Evolutionary conservation across 1,139 yeast genomes (phyloP).

Genomic region (Magnusiomyces ingens): DNA sequence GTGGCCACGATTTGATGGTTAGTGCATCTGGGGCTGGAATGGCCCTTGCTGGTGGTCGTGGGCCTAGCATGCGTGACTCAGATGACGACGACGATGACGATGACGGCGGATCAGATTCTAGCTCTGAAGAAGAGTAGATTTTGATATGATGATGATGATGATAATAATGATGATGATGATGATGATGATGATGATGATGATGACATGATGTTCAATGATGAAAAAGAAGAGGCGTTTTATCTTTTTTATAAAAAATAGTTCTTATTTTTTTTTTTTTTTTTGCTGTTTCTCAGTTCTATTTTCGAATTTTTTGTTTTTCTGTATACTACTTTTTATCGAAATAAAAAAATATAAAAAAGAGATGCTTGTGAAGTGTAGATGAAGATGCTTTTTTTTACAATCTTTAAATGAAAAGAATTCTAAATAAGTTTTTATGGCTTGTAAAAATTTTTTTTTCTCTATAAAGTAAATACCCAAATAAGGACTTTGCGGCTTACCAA

Average conservation of each 20-base stretch:
- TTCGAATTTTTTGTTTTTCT: too few species aligned
- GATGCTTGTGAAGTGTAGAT: not conserved
- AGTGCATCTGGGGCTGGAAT: conserved; percentile 45
- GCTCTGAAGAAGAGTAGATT: conserved; percentile 11
- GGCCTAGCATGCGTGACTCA: conserved; percentile 1
- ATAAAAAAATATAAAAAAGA: too few species aligned
- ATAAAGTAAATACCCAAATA: too few species aligned
- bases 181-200: not conserved
- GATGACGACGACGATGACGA: conserved; percentile 14
- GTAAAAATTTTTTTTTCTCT: too few species aligned
- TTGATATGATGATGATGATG: conserved; percentile 16
- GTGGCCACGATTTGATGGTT: conserved; percentile 46
- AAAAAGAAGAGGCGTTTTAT: too few species aligned
- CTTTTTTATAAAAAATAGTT: not conserved
- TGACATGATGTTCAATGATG: too few species aligned
- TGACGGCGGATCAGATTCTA: conserved; percentile 9
- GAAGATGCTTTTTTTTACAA: too few species aligned
- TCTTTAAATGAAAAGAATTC: not conserved
- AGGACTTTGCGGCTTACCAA: too few species aligned
- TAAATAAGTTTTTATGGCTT: not conserved
- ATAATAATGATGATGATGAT: conserved; percentile 6
- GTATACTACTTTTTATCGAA: too few species aligned
- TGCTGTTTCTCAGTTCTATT: not conserved
- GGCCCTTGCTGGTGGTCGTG: conserved; percentile 41
- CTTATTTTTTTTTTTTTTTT: conserved; percentile 2